Base-by-base conservation (phyloP, 1,139 yeast species). In the Waltiozyma sp. region DNA sequence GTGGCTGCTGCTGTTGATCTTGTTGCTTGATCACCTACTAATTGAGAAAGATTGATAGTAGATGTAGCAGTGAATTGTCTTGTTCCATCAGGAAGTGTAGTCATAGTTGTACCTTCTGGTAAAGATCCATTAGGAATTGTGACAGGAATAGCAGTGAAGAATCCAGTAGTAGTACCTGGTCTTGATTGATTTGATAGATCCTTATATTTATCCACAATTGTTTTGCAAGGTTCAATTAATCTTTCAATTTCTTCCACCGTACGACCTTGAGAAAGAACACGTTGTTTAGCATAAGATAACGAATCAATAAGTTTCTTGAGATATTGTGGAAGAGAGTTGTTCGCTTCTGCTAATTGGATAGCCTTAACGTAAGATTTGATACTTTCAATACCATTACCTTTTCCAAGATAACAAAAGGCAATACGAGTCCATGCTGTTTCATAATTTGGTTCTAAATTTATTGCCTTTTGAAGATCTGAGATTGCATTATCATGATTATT, bases 391-490 rank as follows among this genome's bases (percentile, higher is more conserved):
- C 65, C 57, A 39, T 63, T 53, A 2, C 69, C 69, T 44, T 59
- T 51, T 38, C 59, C 56, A 19, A 66, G 43, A 31, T 54, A 54
- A 41, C 61, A 45, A 42, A 59, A 66, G 1, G 57, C 70, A 3
- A 64, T 44, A 43, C 69, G 54, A 21, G 66, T 56, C 50, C 63
- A 55, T n/a, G 64, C 64, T 16, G 66, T 63, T 34, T 65, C 58
- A 45, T 58, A 63, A 7, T 52, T 53, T 1, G 66, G 61, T 16
- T 59, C 55, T 1, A 63, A 35, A 15, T 51, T 51, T 8, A 59
- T 45, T 8, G 69, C 60, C 31, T 49, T 56, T 19, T 46, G 28
- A 28, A 64, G 46, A 47, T 66, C 70, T 5, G 45, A 48, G 28
- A 59, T 58, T 1, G 70, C 68, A 37, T 58, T 61, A 3, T 60